Base-by-base conservation (phyloP, 23 red algal genomes). In the Agarophyton chilense region DNA sequence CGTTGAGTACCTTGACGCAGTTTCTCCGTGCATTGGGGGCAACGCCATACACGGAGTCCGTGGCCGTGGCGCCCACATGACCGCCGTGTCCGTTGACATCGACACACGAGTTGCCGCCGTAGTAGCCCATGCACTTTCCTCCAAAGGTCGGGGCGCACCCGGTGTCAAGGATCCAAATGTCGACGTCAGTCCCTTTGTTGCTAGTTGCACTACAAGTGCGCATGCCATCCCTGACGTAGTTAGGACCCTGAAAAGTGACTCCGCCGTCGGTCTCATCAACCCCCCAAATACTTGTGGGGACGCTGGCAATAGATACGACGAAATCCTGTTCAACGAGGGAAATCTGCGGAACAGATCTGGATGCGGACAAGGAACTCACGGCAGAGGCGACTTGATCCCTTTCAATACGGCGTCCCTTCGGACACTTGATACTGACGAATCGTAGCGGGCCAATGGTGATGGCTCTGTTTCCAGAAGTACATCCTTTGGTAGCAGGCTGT, bases 211-310 rank as follows among this genome's bases (percentile, higher is more conserved):
- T 67, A 18, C 79, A 83, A 2, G 79, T 83, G 17, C 79, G 1
- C 40, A 83, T 31, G 28, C 79, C 57, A 14, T 83, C 79, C 4
- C 79, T 39, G 26, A 63, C 14, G 29, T 24, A 14, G 24, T 14
- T 40, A 14, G 21, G 21, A 6, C 61, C 61, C 24, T 41, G 29
- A 21, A 31, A 11, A 6, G 42, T 65, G 16, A 83, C 79, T 31
- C 79, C 79, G 19, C 79, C 79, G 42, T 83, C 79, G 38, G 79
- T 41, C 44, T 83, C 79, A 43, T 83, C 79, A 2, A 83, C 56
- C 10, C 79, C 79, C 79, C 79, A 83, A 10, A 83, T 33, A 5
- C 16, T 26, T 9, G 79, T 83, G 18, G 79, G 57, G 0, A 40
- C 45, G 9, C 12, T 8, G 11, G 14, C 28, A 17, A 56, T 24